phyloP scores from a whole-genome alignment of 148 eudicot genomes.

The Rhododendron henanense region DNA sequence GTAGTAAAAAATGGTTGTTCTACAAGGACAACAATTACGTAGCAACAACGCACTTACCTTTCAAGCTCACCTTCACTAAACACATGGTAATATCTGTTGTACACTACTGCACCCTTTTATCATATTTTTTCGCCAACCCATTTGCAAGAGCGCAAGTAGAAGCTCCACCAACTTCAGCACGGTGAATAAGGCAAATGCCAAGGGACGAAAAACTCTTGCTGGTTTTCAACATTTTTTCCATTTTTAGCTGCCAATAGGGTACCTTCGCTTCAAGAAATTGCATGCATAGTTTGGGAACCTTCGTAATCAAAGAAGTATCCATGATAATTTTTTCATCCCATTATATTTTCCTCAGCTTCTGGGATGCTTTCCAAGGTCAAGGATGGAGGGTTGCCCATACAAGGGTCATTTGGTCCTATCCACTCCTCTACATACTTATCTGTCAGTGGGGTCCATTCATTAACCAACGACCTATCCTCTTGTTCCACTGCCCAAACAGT shows the following conservation, averaged over 20 bases:
- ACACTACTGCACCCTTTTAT: conserved; percentile 92
- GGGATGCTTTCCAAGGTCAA: conserved; percentile 67
- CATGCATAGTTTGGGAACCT: conserved; percentile 11
- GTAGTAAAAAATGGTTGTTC: background rate
- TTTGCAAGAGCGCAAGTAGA: conserved; percentile 72
- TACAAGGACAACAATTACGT: background rate
- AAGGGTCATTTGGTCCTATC: conserved; percentile 86
- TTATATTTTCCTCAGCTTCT: conserved; percentile 55
- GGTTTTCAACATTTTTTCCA: conserved; percentile 30
- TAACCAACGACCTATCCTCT: conserved; percentile 64
- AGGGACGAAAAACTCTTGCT: conserved; percentile 92
- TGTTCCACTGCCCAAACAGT: conserved; percentile 72
- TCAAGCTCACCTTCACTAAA: conserved; percentile 96
- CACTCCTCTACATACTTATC: conserved; percentile 81
- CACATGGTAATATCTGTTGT: conserved; percentile 91
- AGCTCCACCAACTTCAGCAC: conserved; percentile 90
- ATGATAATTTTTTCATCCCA: conserved; percentile 11
- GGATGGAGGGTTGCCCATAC: conserved; percentile 47
- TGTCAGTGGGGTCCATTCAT: conserved; percentile 88
- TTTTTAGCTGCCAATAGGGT: conserved; percentile 6
- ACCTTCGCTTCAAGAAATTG: conserved; percentile 21
- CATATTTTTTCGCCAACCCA: conserved; percentile 88
- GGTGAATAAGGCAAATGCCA: conserved; percentile 97
- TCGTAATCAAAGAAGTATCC: conserved; percentile 21
- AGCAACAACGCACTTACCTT: conserved; percentile 37